Base-by-base conservation (phyloP, 148 eudicot species). In the Heliamphora exappendiculata region DNA sequence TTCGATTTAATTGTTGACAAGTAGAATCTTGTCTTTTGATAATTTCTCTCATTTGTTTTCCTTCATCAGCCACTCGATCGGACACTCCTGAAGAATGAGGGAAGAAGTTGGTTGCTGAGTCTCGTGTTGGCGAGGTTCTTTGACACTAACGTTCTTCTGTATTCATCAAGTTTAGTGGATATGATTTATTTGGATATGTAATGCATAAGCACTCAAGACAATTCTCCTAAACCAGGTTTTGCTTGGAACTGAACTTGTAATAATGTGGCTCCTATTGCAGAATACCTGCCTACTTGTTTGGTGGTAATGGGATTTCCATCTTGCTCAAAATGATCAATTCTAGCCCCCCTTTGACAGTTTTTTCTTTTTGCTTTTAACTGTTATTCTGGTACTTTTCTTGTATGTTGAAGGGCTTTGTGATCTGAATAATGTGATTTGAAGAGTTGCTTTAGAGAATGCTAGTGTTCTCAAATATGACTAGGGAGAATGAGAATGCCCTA, bases 11-110 rank as follows among this genome's bases (percentile, higher is more conserved):
- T 26, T 31, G 7, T 22, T n/a, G 53, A 44, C 24, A 3, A 5
- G 33, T 39, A 37, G 22, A 2, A 17, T 51, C 24, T 37, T 73
- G 41, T 54, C 42, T 53, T 41, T 54, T 68, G 75, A 77, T 26
- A 10, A 57, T 50, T 41, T 45, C 5, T 42, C 24, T 0, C 37
- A 16, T n/a, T 14, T 70, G 36, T 14, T n/a, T 76, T 53, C 28
- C 10, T 65, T 73, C 62, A 44, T 64, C 77, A 73, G 77, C 72
- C 2, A 55, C 73, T 73, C 81, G 81, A 2, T 53, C 77, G 33
- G 81, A 78, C 39, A 47, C 62, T 60, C 70, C 70, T 71, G 70
- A 54, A 51, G 50, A 5, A 50, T 72, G 51, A 51, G 28, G 54
- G 29, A 51, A 28, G 54, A n/a, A 33, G 45, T 74, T 55, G 57